Evolutionary conservation across 306 rosid species (phyloP).

Genomic region (Fragaria nilgerrensis): DNA sequence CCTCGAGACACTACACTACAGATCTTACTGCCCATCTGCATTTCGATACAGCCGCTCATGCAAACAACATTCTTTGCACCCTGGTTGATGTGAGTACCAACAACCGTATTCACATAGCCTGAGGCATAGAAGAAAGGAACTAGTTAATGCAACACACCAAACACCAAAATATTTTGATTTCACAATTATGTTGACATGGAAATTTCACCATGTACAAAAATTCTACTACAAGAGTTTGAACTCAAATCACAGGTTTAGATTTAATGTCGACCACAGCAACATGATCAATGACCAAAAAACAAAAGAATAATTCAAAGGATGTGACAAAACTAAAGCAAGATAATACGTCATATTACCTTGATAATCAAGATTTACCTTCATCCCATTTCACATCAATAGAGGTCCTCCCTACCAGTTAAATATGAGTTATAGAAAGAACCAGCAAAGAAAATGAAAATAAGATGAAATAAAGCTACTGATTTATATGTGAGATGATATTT

Average conservation of each 20-base stretch:
- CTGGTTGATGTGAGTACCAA: constrained; percentile 42
- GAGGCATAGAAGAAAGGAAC: constrained; percentile 39
- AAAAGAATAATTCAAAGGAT: background rate
- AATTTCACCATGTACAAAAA: background rate
- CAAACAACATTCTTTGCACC: constrained; percentile 45
- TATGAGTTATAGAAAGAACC: constrained; percentile 5
- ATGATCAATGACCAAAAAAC: background rate
- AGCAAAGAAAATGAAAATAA: constrained; percentile 1
- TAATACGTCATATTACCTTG: constrained; percentile 23
- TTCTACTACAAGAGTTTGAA: background rate
- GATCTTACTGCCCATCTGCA: constrained; percentile 62
- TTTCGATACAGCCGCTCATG: constrained; percentile 41
- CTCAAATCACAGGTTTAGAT: background rate
- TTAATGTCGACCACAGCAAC: background rate
- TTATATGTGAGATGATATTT: background rate
- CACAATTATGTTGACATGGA: background rate
- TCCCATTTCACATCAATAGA: constrained; percentile 26
- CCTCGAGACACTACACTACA: constrained; percentile 48
- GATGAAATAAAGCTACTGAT: background rate
- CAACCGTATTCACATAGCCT: constrained; percentile 59
- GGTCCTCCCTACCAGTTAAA: constrained; percentile 16
- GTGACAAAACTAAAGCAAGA: background rate
- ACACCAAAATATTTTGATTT: constrained; percentile 5
- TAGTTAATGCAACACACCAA: constrained; percentile 12
- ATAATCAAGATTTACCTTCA: constrained; percentile 29